These are phyloP conservation scores for Chlorella sp. DNA, from an alignment of 139 green algal genomes.

Conservation along the genomic window DNA sequence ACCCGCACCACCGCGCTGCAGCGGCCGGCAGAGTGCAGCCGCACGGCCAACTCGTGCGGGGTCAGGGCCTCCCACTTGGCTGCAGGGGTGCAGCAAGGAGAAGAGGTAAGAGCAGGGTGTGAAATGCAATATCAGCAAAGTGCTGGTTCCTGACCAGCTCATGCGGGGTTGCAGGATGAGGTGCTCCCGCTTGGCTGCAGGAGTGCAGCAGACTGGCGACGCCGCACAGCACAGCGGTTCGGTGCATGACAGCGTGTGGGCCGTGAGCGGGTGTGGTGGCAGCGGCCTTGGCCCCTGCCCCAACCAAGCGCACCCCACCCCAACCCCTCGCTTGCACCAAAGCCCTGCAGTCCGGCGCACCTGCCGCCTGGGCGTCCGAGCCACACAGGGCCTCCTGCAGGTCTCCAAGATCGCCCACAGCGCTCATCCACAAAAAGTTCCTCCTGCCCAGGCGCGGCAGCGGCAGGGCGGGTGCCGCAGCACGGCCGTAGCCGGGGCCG, in stretches of 20 bases:
- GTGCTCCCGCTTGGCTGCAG: too few species aligned
- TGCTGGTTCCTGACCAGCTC: constrained; percentile 16
- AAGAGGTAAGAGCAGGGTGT: too few species aligned
- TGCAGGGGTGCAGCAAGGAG: too few species aligned
- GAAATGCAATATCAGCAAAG: not conserved
- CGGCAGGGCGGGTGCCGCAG: constrained; percentile 12
- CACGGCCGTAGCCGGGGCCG: not conserved
- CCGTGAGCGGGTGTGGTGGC: too few species aligned
- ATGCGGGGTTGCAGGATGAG: constrained; percentile 9
- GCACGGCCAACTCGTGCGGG: not conserved
- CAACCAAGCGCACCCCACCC: too few species aligned
- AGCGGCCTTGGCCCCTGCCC: too few species aligned
- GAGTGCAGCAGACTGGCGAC: too few species aligned
- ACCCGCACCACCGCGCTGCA: constrained; percentile 66
- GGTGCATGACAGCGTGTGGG: too few species aligned
- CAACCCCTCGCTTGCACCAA: too few species aligned
- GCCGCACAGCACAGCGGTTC: too few species aligned
- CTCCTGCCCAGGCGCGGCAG: constrained; percentile 41
- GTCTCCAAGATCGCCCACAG: constrained; percentile 13
- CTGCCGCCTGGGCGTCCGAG: constrained; percentile 1
- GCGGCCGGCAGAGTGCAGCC: constrained; percentile 26
- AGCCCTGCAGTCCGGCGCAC: not conserved
- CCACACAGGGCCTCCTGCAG: not conserved
- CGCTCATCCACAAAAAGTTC: constrained; percentile 63
- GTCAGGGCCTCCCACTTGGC: not conserved